Evolutionary conservation across 1,139 yeast genomes (phyloP).

Genomic region (Magnusiomyces tetraspermus): DNA sequence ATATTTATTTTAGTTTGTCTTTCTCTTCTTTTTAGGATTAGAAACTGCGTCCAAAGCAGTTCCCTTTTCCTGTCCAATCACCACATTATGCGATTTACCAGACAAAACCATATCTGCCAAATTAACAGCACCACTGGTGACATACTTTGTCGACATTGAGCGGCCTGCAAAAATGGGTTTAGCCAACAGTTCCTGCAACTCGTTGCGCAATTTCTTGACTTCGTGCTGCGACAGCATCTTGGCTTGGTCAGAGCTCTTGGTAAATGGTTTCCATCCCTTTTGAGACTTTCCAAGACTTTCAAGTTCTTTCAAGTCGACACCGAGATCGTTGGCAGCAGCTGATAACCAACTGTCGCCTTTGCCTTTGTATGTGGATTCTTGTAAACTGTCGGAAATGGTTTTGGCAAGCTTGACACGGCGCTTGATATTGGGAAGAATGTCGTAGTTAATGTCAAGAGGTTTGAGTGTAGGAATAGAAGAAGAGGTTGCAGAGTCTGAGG

Average conservation of each 20-base stretch:
- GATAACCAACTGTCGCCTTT: conserved; percentile 76
- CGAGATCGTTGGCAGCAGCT: conserved; percentile 90
- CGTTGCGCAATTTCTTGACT: conserved; percentile 40
- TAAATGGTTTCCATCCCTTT: conserved; percentile 13
- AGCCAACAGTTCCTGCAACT: conserved; percentile 48
- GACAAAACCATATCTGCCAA: conserved; percentile 75
- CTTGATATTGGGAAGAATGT: conserved; percentile 58
- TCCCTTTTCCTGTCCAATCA: conserved; percentile 59
- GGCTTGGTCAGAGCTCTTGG: conserved; percentile 36
- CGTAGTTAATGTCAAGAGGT: conserved; percentile 68
- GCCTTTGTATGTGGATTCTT: conserved; percentile 48
- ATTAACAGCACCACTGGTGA: conserved; percentile 77
- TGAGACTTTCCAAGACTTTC: conserved; percentile 16
- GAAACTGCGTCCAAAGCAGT: conserved; percentile 61
- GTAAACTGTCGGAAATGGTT: conserved; percentile 61
- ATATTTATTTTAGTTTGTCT: conserved; percentile 8
- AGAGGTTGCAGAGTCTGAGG: not conserved
- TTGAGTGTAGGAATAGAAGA: conserved; percentile 35
- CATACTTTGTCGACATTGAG: conserved; percentile 40
- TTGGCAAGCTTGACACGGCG: conserved; percentile 62
- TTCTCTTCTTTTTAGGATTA: conserved; percentile 26
- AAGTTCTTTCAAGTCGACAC: conserved; percentile 55
- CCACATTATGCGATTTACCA: conserved; percentile 59
- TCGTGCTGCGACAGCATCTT: conserved; percentile 36
- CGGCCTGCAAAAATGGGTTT: conserved; percentile 37